Conservation (phyloP, 768 basidiomycete genomes). For the Favolaschia claudopus region DNA sequence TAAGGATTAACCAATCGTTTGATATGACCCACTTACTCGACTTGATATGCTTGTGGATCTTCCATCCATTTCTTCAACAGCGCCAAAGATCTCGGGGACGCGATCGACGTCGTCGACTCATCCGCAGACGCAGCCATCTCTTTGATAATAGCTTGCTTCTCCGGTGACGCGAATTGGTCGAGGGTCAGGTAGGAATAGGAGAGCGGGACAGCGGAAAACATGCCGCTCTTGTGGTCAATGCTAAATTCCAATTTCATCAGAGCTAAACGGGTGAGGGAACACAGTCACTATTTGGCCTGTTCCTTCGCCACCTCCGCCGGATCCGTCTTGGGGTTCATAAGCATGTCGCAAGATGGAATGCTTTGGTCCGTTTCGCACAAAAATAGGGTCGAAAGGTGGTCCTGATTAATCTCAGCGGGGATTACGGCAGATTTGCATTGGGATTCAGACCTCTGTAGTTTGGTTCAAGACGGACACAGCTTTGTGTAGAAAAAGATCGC, state of each 20-base stretch:
- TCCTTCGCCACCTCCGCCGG: neutral
- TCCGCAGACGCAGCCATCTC: neutral
- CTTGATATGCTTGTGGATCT: constrained; percentile 1
- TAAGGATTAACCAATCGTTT: neutral
- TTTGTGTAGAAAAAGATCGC: neutral
- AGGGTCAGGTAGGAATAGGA: constrained; percentile 8
- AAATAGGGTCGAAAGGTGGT: neutral
- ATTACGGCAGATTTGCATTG: too few species aligned
- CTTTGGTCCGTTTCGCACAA: constrained; percentile 3
- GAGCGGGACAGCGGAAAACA: constrained; percentile 6
- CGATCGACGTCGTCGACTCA: neutral
- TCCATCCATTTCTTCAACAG: constrained; percentile 7
- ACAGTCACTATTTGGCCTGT: constrained; percentile 3
- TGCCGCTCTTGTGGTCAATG: neutral
- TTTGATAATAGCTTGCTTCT: constrained; percentile 1
- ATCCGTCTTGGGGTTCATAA: neutral
- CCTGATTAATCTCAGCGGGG: neutral
- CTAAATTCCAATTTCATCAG: neutral
- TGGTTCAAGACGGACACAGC: neutral
- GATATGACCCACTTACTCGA: neutral
- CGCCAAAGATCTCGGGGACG: neutral
- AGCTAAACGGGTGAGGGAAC: neutral
- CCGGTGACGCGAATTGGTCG: neutral
- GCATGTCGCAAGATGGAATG: constrained; percentile 8
- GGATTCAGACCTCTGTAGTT: constrained; percentile 9